These are phyloP conservation scores for Magnaporthales sp. DNA, from an alignment of 2,329 filamentous ascomycete genomes.

Conservation along the genomic window DNA sequence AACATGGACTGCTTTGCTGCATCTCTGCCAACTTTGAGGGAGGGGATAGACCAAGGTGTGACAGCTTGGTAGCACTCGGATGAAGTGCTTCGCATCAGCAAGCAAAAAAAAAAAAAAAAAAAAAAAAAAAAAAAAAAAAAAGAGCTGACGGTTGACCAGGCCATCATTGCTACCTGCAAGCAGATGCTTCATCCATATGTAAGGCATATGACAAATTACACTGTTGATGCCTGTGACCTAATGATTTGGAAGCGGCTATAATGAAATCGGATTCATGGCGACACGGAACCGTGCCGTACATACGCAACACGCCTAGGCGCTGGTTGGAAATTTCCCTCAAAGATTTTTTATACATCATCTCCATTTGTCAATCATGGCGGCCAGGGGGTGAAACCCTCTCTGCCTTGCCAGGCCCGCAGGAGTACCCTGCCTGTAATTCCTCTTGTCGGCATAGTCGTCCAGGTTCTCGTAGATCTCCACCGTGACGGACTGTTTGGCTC, in stretches of 20 bases:
- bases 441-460: constrained; percentile 11
- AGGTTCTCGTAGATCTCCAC: constrained; percentile 11
- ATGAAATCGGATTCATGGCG: neutral
- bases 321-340: neutral
- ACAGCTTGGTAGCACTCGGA: neutral
- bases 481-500: constrained; percentile 12
- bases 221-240: neutral
- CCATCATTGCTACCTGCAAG: too few species aligned
- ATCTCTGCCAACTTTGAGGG: neutral
- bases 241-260: neutral
- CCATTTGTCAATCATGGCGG: neutral
- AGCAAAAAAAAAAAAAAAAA: too few species aligned
- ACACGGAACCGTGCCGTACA: neutral
- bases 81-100: too few species aligned
- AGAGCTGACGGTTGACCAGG: too few species aligned
- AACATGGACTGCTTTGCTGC: neutral
- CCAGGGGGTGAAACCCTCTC: constrained; percentile 7
- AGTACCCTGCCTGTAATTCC: constrained; percentile 16
- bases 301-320: neutral
- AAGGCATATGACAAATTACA: neutral
- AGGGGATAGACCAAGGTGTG: neutral
- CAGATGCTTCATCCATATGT: too few species aligned
- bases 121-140: too few species aligned
- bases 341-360: neutral
- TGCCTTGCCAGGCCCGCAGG: constrained; percentile 16